Conservation (phyloP, 805 yeast species). For the Vanderwaltozyma polyspora region DNA sequence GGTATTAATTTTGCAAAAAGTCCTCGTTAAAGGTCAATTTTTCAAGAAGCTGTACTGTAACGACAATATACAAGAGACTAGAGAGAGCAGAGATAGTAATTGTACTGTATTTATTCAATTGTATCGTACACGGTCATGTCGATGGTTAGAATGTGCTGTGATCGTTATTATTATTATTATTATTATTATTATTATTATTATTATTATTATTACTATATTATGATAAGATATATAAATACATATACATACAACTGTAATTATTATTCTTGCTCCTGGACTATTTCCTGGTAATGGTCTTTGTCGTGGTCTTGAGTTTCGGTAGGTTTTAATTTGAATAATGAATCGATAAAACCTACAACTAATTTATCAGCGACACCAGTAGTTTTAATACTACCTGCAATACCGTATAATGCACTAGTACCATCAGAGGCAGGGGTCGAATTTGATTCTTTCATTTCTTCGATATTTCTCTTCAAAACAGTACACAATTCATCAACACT, state of each 20-base stretch:
- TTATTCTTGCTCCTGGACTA: too few species aligned
- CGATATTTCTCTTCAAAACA: conserved; percentile 38
- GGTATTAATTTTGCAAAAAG: too few species aligned
- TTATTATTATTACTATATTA: too few species aligned
- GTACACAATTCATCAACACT: conserved; percentile 48
- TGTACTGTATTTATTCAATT: too few species aligned
- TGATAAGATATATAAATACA: too few species aligned
- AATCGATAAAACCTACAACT: conserved; percentile 72
- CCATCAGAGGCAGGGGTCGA: conserved; percentile 34
- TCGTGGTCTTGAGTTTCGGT: too few species aligned
- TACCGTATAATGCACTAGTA: conserved; percentile 88
- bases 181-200: not conserved
- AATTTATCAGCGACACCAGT: conserved; percentile 73
- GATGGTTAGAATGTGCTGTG: not conserved
- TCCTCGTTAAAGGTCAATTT: too few species aligned
- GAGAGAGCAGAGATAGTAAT: too few species aligned
- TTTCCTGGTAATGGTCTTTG: too few species aligned
- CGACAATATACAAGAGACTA: too few species aligned
- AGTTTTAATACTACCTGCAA: conserved; percentile 83
- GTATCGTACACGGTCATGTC: not conserved
- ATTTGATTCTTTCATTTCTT: conserved; percentile 29
- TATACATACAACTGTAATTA: too few species aligned
- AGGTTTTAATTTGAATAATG: conserved; percentile 48
- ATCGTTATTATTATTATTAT: not conserved
- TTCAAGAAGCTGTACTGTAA: too few species aligned